phyloP scores from a whole-genome alignment of 345 rosid species.

The Dimocarpus longan region DNA sequence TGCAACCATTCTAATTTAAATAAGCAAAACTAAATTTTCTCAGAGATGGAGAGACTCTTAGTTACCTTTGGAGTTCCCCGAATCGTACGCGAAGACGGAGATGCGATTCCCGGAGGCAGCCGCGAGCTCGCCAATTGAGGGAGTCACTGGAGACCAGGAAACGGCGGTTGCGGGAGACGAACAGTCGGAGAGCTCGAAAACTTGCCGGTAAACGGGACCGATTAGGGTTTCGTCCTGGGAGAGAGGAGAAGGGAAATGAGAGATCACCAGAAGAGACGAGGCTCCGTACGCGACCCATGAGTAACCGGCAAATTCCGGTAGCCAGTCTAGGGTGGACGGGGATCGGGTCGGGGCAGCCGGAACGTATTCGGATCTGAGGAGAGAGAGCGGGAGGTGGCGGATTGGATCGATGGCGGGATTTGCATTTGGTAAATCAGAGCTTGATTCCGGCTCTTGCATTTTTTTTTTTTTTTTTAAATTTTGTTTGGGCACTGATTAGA shows the following conservation, averaged over 20 bases:
- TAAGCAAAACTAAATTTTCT: background rate
- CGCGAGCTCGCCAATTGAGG: constrained; percentile 81
- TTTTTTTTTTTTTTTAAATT: background rate
- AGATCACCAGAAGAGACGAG: constrained; percentile 79
- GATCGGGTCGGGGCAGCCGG: constrained; percentile 77
- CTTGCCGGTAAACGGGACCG: constrained; percentile 80
- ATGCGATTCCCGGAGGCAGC: constrained; percentile 65
- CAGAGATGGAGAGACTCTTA: background rate
- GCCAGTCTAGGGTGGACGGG: constrained; percentile 71
- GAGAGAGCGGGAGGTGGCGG: constrained; percentile 60
- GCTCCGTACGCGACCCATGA: constrained; percentile 97
- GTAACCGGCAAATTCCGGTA: constrained; percentile 80
- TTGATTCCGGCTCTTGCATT: constrained; percentile 52
- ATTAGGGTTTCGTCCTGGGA: constrained; percentile 52
- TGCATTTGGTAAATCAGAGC: constrained; percentile 27
- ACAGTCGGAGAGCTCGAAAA: constrained; percentile 58
- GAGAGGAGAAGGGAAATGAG: constrained; percentile 89
- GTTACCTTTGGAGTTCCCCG: constrained; percentile 50
- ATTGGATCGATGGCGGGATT: constrained; percentile 46
- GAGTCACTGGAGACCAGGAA: constrained; percentile 74
- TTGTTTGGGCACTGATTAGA: constrained; percentile 4
- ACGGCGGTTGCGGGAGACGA: constrained; percentile 61
- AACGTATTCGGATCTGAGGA: constrained; percentile 59
- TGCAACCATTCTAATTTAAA: background rate
- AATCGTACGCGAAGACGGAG: constrained; percentile 52